Base-by-base conservation (phyloP, 163 green algal genomes). In the Coccomyxa subellipsoidea region DNA sequence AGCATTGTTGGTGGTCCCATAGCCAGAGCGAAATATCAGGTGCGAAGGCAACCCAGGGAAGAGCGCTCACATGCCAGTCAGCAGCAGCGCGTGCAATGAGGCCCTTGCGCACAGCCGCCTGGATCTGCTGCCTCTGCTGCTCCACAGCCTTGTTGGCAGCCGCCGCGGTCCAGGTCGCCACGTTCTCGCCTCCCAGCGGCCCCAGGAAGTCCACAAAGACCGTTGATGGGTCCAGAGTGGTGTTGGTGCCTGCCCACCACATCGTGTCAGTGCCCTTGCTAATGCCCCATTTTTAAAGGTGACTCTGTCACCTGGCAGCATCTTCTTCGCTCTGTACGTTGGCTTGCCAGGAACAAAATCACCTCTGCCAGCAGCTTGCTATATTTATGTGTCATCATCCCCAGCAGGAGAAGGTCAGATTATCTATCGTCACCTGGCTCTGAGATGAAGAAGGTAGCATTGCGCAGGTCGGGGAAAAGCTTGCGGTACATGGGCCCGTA, bases 131-230 rank as follows among this genome's bases (percentile, higher is more conserved):
- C 66, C 3, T 73, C 2, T 73, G 21, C 21, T 27, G 8, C 1
- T 73, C n/a, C 29, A 73, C 66, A 4, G 66, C 66, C 27, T 32
- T 34, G 66, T 73, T 73, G 5, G 66, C 66, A 18, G 29, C n/a
- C 21, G 27, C n/a, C 10, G 2, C 4, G 27, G 1, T 73, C 66
- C 66, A 73, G 21, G 66, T 36, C 0, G 66, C 66, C 66, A n/a
- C 66, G n/a, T 8, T 73, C 21, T 34, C n/a, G 7, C 66, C 66
- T 27, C 66, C 66, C 66, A 73, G 27, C 8, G 66, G 66, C 8
- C 66, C 66, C 66, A 73, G 66, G 66, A 73, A 73, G 66, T 73
- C 66, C 27, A 73, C 29, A 23, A 73, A 73, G 18, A 73, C 66
- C 32, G 66, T 73, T 8, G 66, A 73, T 32, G 27, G 27, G 66